Evolutionary conservation across 2,329 filamentous ascomycete genomes (phyloP), one percentile per base, ranked within the genome.

Genomic region (Pestalotiopsis sp.): DNA sequence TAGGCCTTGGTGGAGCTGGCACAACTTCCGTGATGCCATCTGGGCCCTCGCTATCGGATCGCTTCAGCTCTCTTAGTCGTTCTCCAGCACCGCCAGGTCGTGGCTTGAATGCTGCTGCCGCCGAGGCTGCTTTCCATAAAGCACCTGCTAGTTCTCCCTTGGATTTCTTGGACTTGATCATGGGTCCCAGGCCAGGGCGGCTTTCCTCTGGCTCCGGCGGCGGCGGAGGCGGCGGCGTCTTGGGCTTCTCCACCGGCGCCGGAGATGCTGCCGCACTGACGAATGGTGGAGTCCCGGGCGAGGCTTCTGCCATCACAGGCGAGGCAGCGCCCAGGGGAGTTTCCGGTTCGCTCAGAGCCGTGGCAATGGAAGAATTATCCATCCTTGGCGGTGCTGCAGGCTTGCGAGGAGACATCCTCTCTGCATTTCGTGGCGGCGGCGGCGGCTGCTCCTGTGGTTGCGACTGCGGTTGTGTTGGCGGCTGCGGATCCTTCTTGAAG

Each of bases 1-100:
- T 73, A 1, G 85, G 83, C 38, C 85, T 83, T 14, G 84, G 87
- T 2, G 95, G 94, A 3, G 94, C 93, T 27, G 93, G 93, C 25
- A 98, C 92, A 49, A 98, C 95, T 52, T 91, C 89, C 13, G 92
- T 97, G 72, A 98, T 97, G 2, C 95, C 95, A 81, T 98, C 95
- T 6, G 94, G 92, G 4, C 92, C 94, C 27, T 92, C 88, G n/a
- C 81, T 79, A 68, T 87, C 89, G 71, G 83, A 84, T 68, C 89
- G 86, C 45, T 86, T 83, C 70, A 86, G 84, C 65, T 91, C 88
- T 67, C 92, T 85, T 66, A 97, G 83, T 65, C 92, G 91, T 71
- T 97, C 94, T 65, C 90, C 94, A 25, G 94, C 95, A 72, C 95
- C 95, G 68, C 95, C 95, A 41, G 91, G 91, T 69, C 95, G 90